Evolutionary conservation across 2,329 filamentous ascomycete species (phyloP), one percentile per base, ranked within the genome.

Genomic region (Orbilia blumenaviensis): DNA sequence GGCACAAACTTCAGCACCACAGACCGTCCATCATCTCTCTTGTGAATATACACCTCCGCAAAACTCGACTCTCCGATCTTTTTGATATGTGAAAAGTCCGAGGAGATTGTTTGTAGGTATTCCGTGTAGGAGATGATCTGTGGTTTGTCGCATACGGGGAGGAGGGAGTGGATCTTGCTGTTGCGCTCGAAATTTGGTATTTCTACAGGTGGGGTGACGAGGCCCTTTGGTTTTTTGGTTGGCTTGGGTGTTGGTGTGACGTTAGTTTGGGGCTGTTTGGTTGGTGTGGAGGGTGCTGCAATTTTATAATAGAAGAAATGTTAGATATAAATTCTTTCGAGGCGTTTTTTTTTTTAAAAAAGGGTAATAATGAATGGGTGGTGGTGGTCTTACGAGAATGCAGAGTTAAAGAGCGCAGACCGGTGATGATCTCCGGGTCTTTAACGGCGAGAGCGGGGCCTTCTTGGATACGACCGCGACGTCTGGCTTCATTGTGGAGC

Each of bases 41-140:
- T 67, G 62, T 74, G 69, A 32, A 74, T 61, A 18, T 67, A 74
- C 3, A 74, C 69, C 36, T 74, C 62, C 9, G 69, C 69, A 32
- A 67, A 74, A 60, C 69, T 74, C 2, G 69, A 74, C 21, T 74
- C 69, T 18, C 69, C 69, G 16, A 74, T 74, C 56, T 74, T 74
- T 29, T 74, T 74, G 54, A 74, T 67, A 7, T 54, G 29, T 3
- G 69, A 74, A 34, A 74, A 67, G 23, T 74, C 62, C 23, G 62
- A n/a, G 7, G 69, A 74, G 21, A 74, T 74, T 9, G 52, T 46
- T 38, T 38, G 21, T 6, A 74, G 52, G 34, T 67, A 74, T 23
- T 74, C 62, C 0, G 34, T 56, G 21, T 44, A 74, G 8, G 62
- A 46, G 54, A 74, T 56, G 8, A 74, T 38, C 8, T 46, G 44